Conservation (phyloP, 306 rosid genomes). For the Senna siamea region DNA sequence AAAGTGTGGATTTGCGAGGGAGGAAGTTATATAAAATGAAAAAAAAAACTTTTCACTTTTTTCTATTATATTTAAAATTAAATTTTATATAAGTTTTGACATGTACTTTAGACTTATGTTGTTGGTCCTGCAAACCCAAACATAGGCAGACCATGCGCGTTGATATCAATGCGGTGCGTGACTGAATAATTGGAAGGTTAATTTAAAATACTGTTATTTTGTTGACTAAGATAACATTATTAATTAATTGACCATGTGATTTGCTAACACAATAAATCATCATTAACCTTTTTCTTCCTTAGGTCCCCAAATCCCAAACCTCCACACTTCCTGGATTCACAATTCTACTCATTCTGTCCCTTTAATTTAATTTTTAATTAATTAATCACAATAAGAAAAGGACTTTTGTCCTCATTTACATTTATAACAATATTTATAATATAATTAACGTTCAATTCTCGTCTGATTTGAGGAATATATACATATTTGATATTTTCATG, state of each 20-base stretch:
- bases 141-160: slow-evolving; percentile 39
- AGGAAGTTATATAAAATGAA: too few relatives aligned
- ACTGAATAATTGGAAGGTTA: slow-evolving; percentile 24
- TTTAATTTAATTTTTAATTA: background rate
- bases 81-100: too few relatives aligned
- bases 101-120: too few relatives aligned
- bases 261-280: background rate
- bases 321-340: slow-evolving; percentile 26
- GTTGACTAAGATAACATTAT: slow-evolving; percentile 21
- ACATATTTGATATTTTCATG: background rate
- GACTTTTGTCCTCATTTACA: background rate
- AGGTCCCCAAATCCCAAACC: slow-evolving; percentile 30
- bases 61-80: too few relatives aligned
- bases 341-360: background rate
- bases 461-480: too few relatives aligned
- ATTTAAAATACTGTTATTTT: background rate
- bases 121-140: background rate
- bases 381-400: background rate
- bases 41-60: too few relatives aligned
- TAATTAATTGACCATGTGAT: slow-evolving; percentile 22
- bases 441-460: too few relatives aligned
- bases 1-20: too few relatives aligned
- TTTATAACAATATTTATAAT: background rate
- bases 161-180: slow-evolving; percentile 9
- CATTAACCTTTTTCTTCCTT: background rate